Evolutionary conservation across 768 basidiomycete genomes (phyloP).

Genomic region (Lentinula lateritia): DNA sequence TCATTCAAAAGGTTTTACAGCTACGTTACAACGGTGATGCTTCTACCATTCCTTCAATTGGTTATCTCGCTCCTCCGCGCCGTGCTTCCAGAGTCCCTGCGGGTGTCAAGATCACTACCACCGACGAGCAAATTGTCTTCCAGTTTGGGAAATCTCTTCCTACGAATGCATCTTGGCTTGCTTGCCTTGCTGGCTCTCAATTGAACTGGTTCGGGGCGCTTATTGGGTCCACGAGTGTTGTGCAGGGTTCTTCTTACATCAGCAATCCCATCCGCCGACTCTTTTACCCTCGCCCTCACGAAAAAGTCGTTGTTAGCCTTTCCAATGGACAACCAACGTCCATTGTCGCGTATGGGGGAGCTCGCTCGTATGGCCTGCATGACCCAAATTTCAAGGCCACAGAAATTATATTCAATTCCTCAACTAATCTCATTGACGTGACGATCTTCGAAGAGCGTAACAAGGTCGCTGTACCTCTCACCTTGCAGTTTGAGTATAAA

Average conservation of each 20-base stretch:
- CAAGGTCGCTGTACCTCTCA: slow-evolving; percentile 71
- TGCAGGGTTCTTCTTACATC: slow-evolving; percentile 81
- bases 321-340: slow-evolving; percentile 44
- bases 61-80: slow-evolving; percentile 66
- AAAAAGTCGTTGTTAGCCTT: slow-evolving; percentile 65
- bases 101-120: slow-evolving; percentile 37
- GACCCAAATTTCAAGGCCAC: slow-evolving; percentile 77
- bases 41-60: slow-evolving; percentile 69
- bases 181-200: slow-evolving; percentile 74
- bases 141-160: slow-evolving; percentile 52
- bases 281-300: slow-evolving; percentile 74
- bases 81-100: slow-evolving; percentile 27
- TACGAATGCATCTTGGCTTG: slow-evolving; percentile 69
- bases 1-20: slow-evolving; percentile 75
- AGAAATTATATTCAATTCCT: slow-evolving; percentile 55
- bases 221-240: slow-evolving; percentile 72
- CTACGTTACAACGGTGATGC: slow-evolving; percentile 74
- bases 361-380: slow-evolving; percentile 75
- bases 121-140: slow-evolving; percentile 40
- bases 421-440: slow-evolving; percentile 56
- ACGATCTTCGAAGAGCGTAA: slow-evolving; percentile 81
- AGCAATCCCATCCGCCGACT: slow-evolving; percentile 87
- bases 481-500: slow-evolving; percentile 79
- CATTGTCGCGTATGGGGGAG: slow-evolving; percentile 68
- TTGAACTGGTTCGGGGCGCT: slow-evolving; percentile 86